phyloP scores from a whole-genome alignment of 805 yeast genomes.

The Candida corydali region DNA sequence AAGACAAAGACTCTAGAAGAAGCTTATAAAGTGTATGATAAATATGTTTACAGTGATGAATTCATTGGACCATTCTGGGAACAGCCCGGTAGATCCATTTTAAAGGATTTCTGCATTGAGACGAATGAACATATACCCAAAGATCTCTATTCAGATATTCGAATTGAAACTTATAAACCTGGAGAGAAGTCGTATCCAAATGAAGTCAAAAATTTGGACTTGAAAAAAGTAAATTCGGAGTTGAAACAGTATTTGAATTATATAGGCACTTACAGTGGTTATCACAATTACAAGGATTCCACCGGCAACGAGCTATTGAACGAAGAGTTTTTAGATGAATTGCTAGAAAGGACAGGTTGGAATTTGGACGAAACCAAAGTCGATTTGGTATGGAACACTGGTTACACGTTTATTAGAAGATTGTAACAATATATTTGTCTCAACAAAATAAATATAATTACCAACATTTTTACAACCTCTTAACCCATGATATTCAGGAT shows the following conservation, averaged over 20 bases:
- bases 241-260: conserved; percentile 49
- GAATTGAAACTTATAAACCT: conserved; percentile 23
- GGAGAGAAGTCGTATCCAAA: conserved; percentile 13
- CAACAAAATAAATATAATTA: conserved; percentile 3
- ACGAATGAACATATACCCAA: conserved; percentile 41
- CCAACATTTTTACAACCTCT: conserved; percentile 1
- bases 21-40: conserved; percentile 27
- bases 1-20: conserved; percentile 14
- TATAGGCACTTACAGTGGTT: conserved; percentile 67
- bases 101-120: conserved; percentile 43
- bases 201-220: conserved; percentile 17
- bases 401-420: conserved; percentile 45
- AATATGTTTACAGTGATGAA: conserved; percentile 38
- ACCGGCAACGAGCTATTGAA: conserved; percentile 30
- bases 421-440: too few species aligned
- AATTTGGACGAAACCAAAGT: conserved; percentile 34
- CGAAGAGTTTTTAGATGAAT: conserved; percentile 28
- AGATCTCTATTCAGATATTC: conserved; percentile 37
- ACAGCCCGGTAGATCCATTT: conserved; percentile 66
- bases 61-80: conserved; percentile 76
- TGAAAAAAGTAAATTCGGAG: conserved; percentile 36
- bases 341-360: conserved; percentile 46
- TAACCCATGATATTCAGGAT: conserved; percentile 7
- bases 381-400: conserved; percentile 47
- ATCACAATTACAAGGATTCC: conserved; percentile 49